Conservation (phyloP, 2,329 filamentous ascomycete genomes). For the Neopestalotiopsis sp. region DNA sequence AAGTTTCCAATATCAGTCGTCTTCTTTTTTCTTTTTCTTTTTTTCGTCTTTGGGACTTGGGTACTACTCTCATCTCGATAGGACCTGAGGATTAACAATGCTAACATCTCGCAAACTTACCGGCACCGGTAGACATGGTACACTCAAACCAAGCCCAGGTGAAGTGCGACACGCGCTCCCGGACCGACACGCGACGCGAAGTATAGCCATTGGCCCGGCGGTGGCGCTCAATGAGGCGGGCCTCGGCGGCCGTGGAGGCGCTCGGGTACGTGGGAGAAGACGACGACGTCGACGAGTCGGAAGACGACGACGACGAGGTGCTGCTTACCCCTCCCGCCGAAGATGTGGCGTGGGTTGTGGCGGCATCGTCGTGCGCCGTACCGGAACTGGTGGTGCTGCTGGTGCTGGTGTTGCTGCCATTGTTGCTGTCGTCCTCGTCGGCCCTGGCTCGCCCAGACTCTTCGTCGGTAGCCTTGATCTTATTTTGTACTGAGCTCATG, state of each 20-base stretch:
- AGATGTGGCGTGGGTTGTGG: not conserved
- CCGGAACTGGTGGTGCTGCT: not conserved
- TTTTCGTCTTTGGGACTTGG: too few species aligned
- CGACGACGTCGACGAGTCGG: not conserved
- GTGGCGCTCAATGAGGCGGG: not conserved
- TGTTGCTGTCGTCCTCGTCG: not conserved
- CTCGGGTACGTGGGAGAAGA: not conserved
- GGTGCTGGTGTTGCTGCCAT: not conserved
- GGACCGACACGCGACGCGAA: slow-evolving; percentile 6
- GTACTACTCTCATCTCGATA: too few species aligned
- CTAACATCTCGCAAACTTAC: not conserved
- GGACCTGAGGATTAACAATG: too few species aligned
- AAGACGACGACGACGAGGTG: not conserved
- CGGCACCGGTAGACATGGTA: slow-evolving; percentile 39
- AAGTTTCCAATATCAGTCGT: not conserved
- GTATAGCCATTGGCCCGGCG: slow-evolving; percentile 4
- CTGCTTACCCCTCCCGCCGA: not conserved
- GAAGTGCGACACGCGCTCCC: slow-evolving; percentile 16
- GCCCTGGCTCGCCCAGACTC: not conserved
- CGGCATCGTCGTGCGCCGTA: not conserved
- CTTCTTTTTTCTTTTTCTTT: not conserved
- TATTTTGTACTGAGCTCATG: not conserved
- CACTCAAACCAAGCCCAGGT: slow-evolving; percentile 39
- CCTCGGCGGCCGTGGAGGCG: not conserved
- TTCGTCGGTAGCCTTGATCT: not conserved